Base-by-base conservation (phyloP, 1,284 basidiomycete species). In the Irpex lacteus region DNA sequence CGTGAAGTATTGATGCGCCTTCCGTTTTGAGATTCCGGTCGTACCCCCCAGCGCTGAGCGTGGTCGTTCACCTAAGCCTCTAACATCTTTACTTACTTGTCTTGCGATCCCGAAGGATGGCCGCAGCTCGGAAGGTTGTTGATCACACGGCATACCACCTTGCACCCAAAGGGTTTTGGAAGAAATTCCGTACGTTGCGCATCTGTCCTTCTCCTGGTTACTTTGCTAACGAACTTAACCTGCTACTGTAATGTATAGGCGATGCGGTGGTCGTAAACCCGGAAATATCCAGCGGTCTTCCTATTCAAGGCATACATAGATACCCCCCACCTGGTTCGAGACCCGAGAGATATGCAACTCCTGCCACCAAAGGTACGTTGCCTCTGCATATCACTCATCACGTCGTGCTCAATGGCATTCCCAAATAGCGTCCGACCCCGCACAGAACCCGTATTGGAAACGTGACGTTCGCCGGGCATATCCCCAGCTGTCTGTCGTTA, bases 391-490 rank as follows among this genome's bases (percentile, higher is more conserved):
- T 19, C 32, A 52, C 56, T 47, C 60, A 40, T 6, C 36, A 13
- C 11, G 52, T 13, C 63, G 65, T 65, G 15, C 54, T 63, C 38
- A 56, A 61, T 50, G 61, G 32, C 37, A 36, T 63, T 65, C 64
- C 58, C 61, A 54, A 5, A 65, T 11, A 94, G 91, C 92, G 19
- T 93, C 91, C 59, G 92, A 94, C 76, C 85, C 85, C 56, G 91
- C 92, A 21, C 82, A 92, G 78, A 94, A 94, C 76, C 91, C 90
- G 68, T 98, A 98, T 85, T 95, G 90, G 89, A 94, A 96, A 78
- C 93, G 96, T 66, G 96, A 98, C 79, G 92, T 96, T 71, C 89
- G 96, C 65, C 88, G 96, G 65, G 88, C 89, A 62, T 98, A 96
- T 78, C 95, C 96, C 37, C 90, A 91, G 72, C 88, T 95, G 52